phyloP scores from a whole-genome alignment of 2,329 filamentous ascomycete species.

The Epichloe typhina region DNA sequence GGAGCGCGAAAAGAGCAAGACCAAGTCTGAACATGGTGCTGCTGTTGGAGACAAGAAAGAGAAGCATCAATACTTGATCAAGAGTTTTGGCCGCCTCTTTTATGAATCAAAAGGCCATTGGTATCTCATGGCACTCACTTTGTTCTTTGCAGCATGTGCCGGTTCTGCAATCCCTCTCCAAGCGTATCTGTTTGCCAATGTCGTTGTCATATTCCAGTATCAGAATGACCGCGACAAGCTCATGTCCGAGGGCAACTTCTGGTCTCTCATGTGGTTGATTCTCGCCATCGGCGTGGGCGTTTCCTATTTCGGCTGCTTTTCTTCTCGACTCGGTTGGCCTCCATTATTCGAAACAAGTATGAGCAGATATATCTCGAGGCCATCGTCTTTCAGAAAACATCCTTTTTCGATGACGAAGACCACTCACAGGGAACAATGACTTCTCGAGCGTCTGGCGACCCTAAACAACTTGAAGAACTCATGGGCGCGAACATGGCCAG shows the following conservation, averaged over 20 bases:
- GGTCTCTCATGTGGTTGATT: slow-evolving; percentile 52
- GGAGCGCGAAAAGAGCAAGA: no score
- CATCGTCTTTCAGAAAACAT: no score
- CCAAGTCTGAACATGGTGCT: slow-evolving; percentile 15
- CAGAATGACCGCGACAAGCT: slow-evolving; percentile 15
- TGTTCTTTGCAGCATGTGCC: slow-evolving; percentile 32
- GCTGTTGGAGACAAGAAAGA: slow-evolving; percentile 11
- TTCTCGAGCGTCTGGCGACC: no score
- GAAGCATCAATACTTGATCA: slow-evolving; percentile 30
- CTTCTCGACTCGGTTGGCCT: slow-evolving; percentile 31
- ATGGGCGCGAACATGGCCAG: no score
- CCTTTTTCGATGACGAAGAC: no score
- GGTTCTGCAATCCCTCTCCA: slow-evolving; percentile 32
- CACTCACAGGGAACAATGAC: no score
- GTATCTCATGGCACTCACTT: slow-evolving; percentile 34
- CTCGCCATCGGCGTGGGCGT: slow-evolving; percentile 40
- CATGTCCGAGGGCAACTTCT: slow-evolving; percentile 38
- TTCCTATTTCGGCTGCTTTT: slow-evolving; percentile 33
- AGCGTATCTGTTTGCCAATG: slow-evolving; percentile 41
- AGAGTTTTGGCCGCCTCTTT: slow-evolving; percentile 43
- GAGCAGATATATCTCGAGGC: slow-evolving; percentile 46
- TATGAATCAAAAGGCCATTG: slow-evolving; percentile 41
- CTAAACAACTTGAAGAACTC: no score
- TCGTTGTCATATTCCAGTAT: slow-evolving; percentile 35
- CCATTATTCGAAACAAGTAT: slow-evolving; percentile 38